Percentiles rank a stretch among this genome's conserved stretches.
Conservation (phyloP, 2,329 filamentous ascomycete species). For the Aschersonia sp. region DNA sequence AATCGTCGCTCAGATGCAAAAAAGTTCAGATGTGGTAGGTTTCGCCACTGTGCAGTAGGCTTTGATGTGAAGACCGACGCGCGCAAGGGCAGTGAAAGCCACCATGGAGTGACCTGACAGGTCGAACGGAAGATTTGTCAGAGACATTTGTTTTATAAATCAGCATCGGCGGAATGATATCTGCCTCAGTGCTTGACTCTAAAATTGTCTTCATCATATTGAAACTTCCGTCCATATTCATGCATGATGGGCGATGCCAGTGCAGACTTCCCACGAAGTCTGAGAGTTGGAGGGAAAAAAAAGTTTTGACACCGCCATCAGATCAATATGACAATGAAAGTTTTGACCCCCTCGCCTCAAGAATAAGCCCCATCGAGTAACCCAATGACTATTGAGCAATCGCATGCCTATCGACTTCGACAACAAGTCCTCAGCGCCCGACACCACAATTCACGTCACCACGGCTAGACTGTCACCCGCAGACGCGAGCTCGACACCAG, state of each 20-base stretch:
- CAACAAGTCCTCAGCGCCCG: constrained; percentile 55
- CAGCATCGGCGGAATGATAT: constrained; percentile 16
- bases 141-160: constrained; percentile 7
- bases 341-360: constrained; percentile 78
- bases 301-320: constrained; percentile 7
- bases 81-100: background rate
- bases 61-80: too few species aligned
- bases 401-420: constrained; percentile 98
- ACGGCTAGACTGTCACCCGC: constrained; percentile 28
- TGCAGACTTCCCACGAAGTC: constrained; percentile 27
- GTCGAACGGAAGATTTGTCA: background rate
- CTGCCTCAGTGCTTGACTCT: constrained; percentile 94
- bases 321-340: constrained; percentile 4
- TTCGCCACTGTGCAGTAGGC: too few species aligned
- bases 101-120: too few species aligned
- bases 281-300: constrained; percentile 16
- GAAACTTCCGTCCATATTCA: constrained; percentile 39
- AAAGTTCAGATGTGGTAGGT: too few species aligned
- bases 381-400: constrained; percentile 57
- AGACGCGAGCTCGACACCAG: constrained; percentile 6
- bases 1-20: too few species aligned
- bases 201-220: constrained; percentile 86
- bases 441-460: constrained; percentile 28
- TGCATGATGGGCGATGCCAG: constrained; percentile 5
- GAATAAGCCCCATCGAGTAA: constrained; percentile 99